Base-by-base conservation (phyloP, 2,329 filamentous ascomycete species). In the Fusarium sp. region DNA sequence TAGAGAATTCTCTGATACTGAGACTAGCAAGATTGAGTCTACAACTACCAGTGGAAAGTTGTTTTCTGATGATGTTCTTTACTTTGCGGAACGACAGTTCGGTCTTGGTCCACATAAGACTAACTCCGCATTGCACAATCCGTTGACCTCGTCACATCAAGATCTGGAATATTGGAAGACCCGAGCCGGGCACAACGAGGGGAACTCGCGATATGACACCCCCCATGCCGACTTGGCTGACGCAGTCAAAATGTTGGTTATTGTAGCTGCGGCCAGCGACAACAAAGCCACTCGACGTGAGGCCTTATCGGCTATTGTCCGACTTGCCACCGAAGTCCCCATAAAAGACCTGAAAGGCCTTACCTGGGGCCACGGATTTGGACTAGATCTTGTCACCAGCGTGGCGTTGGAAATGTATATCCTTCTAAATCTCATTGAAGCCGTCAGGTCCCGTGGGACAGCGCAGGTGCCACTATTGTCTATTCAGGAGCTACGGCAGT, bases 351-450 rank as follows among this genome's bases (percentile, higher is more conserved):
- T 56, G 3, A 51, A 40, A 5, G 15, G 29, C 2, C 14, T 64
- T 2, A 14, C 5, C 0, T 64, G 61, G 51, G 58, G 61, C 4
- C 61, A 64, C 5, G 40, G 15, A 0, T 63, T 64, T 4, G 51
- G 61, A 4, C 20, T 42, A 0, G 23, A 46, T 8, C 61, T 63
- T 1, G 61, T 58, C 13, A 36, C 58, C 0, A 5, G 11, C 6
- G 45, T 47, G 14, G 51, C 61, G 2, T 4, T 64, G 8, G 7
- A 58, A 4, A 25, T 51, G 23, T 58, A 64, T 5, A 18, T 63
- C 2, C 13, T 46, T 11, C 10, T 64, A 0, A 63, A 64, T 58
- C n/a, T 64, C 17, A 63, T 49, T 5, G 58, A 64, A 40, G 61
- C 51, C 2, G 41, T 36, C 3, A n/a, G 43, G 17, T 46, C 33